Percentiles rank a stretch among this genome's conserved stretches.
Conservation (phyloP, 176 grass and related monocot species). For the Avena sativa region DNA sequence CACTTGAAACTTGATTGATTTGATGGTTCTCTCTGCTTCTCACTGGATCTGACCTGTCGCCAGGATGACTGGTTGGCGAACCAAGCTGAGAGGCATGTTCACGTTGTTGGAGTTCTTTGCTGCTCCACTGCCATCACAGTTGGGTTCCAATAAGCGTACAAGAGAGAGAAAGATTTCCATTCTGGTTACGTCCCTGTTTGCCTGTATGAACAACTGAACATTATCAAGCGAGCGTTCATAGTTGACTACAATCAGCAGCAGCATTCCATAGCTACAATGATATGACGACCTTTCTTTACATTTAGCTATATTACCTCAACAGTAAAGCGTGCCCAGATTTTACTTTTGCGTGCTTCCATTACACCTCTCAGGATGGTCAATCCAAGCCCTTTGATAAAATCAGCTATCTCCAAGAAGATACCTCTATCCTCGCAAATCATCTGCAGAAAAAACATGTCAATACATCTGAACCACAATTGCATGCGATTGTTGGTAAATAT, state of each 20-base stretch:
- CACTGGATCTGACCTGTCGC: slow-evolving; percentile 69
- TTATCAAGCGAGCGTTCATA: not conserved
- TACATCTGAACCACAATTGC: slow-evolving; percentile 25
- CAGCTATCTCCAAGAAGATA: slow-evolving; percentile 88
- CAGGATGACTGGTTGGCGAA: slow-evolving; percentile 67
- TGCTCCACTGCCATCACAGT: slow-evolving; percentile 41
- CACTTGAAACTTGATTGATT: slow-evolving; percentile 44
- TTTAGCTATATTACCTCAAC: slow-evolving; percentile 62
- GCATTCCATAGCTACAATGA: not conserved
- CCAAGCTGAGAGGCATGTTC: slow-evolving; percentile 53
- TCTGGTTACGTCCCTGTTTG: slow-evolving; percentile 73
- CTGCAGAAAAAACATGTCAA: slow-evolving; percentile 46
- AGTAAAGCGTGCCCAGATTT: slow-evolving; percentile 84
- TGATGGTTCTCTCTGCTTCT: slow-evolving; percentile 25
- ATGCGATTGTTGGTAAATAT: not conserved
- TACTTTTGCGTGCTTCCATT: slow-evolving; percentile 78
- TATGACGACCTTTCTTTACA: not conserved
- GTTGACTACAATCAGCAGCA: not conserved
- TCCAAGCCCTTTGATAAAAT: slow-evolving; percentile 78
- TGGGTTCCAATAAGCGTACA: slow-evolving; percentile 62
- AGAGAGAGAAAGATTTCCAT: slow-evolving; percentile 87
- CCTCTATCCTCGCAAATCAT: slow-evolving; percentile 86
- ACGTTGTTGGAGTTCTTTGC: slow-evolving; percentile 48
- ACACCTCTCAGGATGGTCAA: slow-evolving; percentile 87
- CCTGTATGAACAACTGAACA: slow-evolving; percentile 47